Percentiles rank a stretch among this genome's conserved stretches.
These are phyloP conservation scores for Scytalidium lignicola DNA, from an alignment of 2,329 filamentous ascomycete species.

Conservation along the genomic window DNA sequence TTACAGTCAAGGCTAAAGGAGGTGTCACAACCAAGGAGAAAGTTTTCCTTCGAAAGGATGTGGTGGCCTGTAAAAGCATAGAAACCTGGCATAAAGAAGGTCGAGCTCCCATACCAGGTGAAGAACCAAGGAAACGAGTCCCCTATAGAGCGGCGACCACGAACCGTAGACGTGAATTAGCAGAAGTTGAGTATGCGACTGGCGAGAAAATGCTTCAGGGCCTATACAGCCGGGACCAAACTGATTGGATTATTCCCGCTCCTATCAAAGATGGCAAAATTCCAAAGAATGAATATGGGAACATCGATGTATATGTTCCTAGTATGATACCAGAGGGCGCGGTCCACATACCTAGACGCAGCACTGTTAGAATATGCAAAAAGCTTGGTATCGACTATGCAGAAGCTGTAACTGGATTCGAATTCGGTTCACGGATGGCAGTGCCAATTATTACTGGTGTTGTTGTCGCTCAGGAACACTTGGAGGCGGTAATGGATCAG, in stretches of 20 bases:
- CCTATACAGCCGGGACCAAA: constrained; percentile 78
- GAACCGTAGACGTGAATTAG: constrained; percentile 80
- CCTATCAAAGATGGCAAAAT: constrained; percentile 82
- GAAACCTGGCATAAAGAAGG: constrained; percentile 99
- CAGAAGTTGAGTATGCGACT: constrained; percentile 69
- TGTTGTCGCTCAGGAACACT: constrained; percentile 78
- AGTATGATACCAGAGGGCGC: constrained; percentile 88
- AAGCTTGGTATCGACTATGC: constrained; percentile 82
- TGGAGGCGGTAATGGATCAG: constrained; percentile 68
- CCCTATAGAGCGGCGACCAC: constrained; percentile 88
- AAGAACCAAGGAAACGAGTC: constrained; percentile 76
- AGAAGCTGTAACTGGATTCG: constrained; percentile 92
- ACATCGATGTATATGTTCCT: constrained; percentile 91
- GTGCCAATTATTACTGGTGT: constrained; percentile 89
- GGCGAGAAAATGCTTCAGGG: constrained; percentile 85
- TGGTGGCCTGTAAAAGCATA: constrained; percentile 80
- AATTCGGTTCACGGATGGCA: constrained; percentile 91
- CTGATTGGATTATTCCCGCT: constrained; percentile 89
- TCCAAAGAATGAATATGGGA: constrained; percentile 91
- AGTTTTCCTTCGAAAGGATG: constrained; percentile 73
- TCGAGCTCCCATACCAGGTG: constrained; percentile 64
- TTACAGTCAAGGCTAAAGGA: constrained; percentile 70
- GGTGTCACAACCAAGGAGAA: constrained; percentile 69
- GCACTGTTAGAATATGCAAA: constrained; percentile 75
- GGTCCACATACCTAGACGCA: constrained; percentile 74